phyloP scores from a whole-genome alignment of 495 filamentous ascomycete species.

The Penicillium argentinense region DNA sequence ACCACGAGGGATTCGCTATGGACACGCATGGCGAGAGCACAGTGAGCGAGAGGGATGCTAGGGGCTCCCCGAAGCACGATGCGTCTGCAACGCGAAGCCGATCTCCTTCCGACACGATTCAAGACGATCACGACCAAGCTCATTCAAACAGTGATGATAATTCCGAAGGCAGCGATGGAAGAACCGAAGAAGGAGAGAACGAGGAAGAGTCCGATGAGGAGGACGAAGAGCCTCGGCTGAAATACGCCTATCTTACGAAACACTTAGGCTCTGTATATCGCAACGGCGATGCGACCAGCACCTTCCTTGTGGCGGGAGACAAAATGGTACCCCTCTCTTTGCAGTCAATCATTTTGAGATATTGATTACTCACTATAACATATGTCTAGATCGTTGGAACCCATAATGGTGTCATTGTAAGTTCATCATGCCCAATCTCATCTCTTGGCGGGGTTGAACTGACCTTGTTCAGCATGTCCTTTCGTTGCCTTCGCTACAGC shows the following conservation, averaged over 20 bases:
- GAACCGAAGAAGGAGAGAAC: slow-evolving; percentile 21
- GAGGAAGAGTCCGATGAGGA: slow-evolving; percentile 60
- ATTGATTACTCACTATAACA: slow-evolving; percentile 17
- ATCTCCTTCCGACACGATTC: slow-evolving; percentile 20
- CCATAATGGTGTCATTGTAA: slow-evolving; percentile 95
- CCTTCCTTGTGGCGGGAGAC: slow-evolving; percentile 85
- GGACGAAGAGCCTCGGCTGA: slow-evolving; percentile 85
- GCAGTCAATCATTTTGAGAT: slow-evolving; percentile 8
- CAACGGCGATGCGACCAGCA: slow-evolving; percentile 90
- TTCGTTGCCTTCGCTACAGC: slow-evolving; percentile 73
- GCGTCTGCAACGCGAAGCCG: slow-evolving; percentile 20
- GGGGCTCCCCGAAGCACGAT: slow-evolving; percentile 18
- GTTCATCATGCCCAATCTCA: slow-evolving; percentile 26
- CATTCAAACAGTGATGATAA: slow-evolving; percentile 23
- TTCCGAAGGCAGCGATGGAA: slow-evolving; percentile 4
- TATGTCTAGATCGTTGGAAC: slow-evolving; percentile 78
- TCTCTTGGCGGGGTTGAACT: slow-evolving; percentile 8
- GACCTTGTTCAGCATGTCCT: slow-evolving; percentile 69
- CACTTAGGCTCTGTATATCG: slow-evolving; percentile 79
- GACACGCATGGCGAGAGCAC: slow-evolving; percentile 45
- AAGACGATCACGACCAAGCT: slow-evolving; percentile 21
- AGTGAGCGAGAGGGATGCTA: slow-evolving; percentile 25
- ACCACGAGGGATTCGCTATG: slow-evolving; percentile 40
- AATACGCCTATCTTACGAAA: slow-evolving; percentile 83
- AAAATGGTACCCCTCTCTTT: slow-evolving; percentile 98